Base-by-base conservation (phyloP, 495 filamentous ascomycete species). In the Lentithecium fluviatile region DNA sequence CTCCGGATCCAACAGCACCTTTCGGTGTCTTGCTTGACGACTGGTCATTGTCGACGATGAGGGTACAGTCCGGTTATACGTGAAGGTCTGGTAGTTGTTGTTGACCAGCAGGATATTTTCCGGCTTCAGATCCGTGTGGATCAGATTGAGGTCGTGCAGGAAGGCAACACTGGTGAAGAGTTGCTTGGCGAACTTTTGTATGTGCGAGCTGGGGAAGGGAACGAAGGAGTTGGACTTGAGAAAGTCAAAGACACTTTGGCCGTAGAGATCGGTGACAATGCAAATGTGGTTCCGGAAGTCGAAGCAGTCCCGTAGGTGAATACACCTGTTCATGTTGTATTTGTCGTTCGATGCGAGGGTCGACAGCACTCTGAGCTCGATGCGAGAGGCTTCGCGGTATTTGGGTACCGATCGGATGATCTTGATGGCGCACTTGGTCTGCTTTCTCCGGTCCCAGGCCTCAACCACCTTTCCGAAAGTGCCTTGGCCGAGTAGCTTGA, bases 381-480 rank as follows among this genome's bases (percentile, higher is more conserved):
- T 97, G 52, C 93, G 84, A n/a, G 89, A 94, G 0, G 94, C 94
- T 74, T 98, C 94, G 45, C 94, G 86, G 67, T 98, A 98, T 66
- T 98, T 98, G 68, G 95, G 94, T 6, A 98, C 94, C 0, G 94
- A 96, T 50, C 94, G 88, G 62, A 98, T 98, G 71, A 98, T 92
- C 74, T 98, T 98, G 70, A 98, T 88, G 25, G 94, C 94, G 63
- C 93, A 94, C 52, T 88, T 82, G 56, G 88, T 85, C 56, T 84
- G 83, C 54, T 83, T 82, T 56, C 80, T 80, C 60, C 84, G 83
- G 69, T 98, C 94, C 60, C 82, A 85, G 37, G 94, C 94, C 72
- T 96, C 89, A 8, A 98, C 93, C 13, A 98, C 94, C 74, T 98
- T 98, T 52, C 94, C 94, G 70, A 98, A 98, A 0, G 94, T 98